Evolutionary conservation across 108 stramenopile species (phyloP).

Genomic region (Skeletonema grethae): DNA sequence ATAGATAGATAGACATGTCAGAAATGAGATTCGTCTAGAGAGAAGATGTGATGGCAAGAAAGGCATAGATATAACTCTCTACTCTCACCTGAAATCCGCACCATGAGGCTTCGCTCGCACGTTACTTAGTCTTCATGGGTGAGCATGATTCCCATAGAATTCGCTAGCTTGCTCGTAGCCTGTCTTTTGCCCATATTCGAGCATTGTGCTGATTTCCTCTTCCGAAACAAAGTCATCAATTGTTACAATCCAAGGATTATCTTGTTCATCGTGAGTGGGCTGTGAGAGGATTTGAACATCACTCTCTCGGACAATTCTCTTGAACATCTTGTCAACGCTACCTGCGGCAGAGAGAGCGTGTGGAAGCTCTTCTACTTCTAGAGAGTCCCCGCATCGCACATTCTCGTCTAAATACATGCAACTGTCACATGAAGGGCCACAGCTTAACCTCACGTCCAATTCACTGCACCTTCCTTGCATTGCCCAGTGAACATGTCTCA

Average conservation of each 20-base stretch:
- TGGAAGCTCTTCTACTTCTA: conserved; percentile 23
- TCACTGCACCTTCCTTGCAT: conserved; percentile 73
- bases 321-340: conserved; percentile 61
- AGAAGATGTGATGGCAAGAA: conserved; percentile 33
- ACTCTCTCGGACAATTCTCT: conserved; percentile 62
- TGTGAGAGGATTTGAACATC: conserved; percentile 64
- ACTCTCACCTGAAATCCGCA: conserved; percentile 33
- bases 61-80: neutral
- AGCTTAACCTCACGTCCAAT: conserved; percentile 71
- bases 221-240: conserved; percentile 73
- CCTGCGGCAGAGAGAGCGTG: conserved; percentile 51
- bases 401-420: conserved; percentile 76
- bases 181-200: conserved; percentile 53
- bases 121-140: conserved; percentile 24
- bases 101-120: conserved; percentile 66
- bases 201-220: conserved; percentile 64
- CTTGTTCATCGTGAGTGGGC: conserved; percentile 39
- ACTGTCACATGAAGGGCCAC: conserved; percentile 70
- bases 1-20: neutral
- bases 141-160: conserved; percentile 60
- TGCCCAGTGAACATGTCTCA: conserved; percentile 72
- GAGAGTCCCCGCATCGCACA: conserved; percentile 53
- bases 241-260: conserved; percentile 72
- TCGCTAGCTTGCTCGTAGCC: conserved; percentile 68
- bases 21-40: neutral